Percentiles rank a stretch among this genome's conserved stretches.
phyloP scores from a whole-genome alignment of 768 basidiomycete species.

The Amanita pseudoporphyria region DNA sequence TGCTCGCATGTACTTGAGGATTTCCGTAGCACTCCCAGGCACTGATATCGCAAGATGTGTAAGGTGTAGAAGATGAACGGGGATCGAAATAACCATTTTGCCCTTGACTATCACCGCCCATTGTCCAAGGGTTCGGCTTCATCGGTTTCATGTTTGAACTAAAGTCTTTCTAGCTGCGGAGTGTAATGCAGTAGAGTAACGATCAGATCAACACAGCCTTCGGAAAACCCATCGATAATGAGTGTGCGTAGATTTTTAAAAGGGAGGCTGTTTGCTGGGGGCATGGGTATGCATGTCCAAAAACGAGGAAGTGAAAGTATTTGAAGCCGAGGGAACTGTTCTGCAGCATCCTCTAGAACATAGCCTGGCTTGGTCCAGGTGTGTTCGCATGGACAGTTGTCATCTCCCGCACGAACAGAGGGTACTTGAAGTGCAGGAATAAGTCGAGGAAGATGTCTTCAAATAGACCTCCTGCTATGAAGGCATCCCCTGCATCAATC shows the following conservation, averaged over 20 bases:
- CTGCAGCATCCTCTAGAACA: not conserved
- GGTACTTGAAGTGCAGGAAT: not conserved
- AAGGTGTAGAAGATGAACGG: slow-evolving; percentile 5
- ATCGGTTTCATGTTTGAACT: slow-evolving; percentile 2
- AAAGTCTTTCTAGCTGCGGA: slow-evolving; percentile 7
- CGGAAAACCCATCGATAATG: not conserved
- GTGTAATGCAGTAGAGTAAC: slow-evolving; percentile 4
- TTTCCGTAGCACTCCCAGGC: slow-evolving; percentile 3
- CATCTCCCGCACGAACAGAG: not conserved
- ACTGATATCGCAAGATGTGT: slow-evolving; percentile 2
- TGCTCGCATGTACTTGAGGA: slow-evolving; percentile 5
- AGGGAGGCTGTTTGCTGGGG: not conserved
- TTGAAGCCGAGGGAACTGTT: not conserved
- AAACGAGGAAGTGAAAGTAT: not conserved
- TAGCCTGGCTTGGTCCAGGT: not conserved
- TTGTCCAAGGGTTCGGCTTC: not conserved
- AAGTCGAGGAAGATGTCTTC: not conserved
- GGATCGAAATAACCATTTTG: not conserved
- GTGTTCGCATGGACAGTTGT: not conserved
- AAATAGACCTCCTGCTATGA: not conserved
- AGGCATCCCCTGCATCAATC: not conserved
- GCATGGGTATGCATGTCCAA: slow-evolving; percentile 1
- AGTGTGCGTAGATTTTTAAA: not conserved
- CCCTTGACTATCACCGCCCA: not conserved
- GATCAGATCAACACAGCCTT: not conserved